These are phyloP conservation scores for Hygrophorus pudorinus DNA, from an alignment of 768 basidiomycete genomes.

Conservation along the genomic window DNA sequence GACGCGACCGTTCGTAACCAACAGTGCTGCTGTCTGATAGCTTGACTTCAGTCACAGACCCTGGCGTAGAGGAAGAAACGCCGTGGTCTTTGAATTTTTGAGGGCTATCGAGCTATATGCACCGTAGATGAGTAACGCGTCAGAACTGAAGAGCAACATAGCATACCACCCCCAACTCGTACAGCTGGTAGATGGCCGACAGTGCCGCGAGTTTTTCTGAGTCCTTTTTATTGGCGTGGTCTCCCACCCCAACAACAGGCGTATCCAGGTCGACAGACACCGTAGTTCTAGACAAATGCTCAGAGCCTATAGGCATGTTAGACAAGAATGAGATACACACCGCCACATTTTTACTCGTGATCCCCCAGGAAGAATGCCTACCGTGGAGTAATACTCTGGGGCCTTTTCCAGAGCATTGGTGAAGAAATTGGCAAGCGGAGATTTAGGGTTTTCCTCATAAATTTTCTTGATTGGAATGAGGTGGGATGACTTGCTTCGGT, in stretches of 20 bases:
- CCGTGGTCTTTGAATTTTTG: slow-evolving; percentile 17
- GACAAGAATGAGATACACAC: slow-evolving; percentile 19
- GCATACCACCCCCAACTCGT: slow-evolving; percentile 54
- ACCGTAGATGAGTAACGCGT: not conserved
- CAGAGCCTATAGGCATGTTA: not conserved
- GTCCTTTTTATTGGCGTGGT: slow-evolving; percentile 45
- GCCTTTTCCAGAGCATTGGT: slow-evolving; percentile 16
- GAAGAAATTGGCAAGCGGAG: slow-evolving; percentile 32
- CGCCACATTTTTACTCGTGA: slow-evolving; percentile 29
- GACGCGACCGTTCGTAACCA: slow-evolving; percentile 62
- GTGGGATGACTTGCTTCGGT: slow-evolving; percentile 16
- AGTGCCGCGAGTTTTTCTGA: slow-evolving; percentile 71
- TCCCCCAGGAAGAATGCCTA: slow-evolving; percentile 18
- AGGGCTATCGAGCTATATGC: slow-evolving; percentile 29
- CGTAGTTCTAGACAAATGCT: slow-evolving; percentile 1
- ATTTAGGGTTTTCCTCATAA: slow-evolving; percentile 27
- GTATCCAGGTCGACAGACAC: not conserved
- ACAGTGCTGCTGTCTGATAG: slow-evolving; percentile 60
- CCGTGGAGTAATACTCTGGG: slow-evolving; percentile 24
- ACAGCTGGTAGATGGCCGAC: slow-evolving; percentile 63
- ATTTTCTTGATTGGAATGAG: slow-evolving; percentile 20
- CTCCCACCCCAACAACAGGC: slow-evolving; percentile 32
- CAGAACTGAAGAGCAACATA: not conserved
- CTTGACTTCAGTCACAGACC: slow-evolving; percentile 14
- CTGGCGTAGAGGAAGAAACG: slow-evolving; percentile 1